Percentiles rank a stretch among this genome's conserved stretches.
phyloP scores from a whole-genome alignment of 2,329 filamentous ascomycete genomes.

The Coniochaeta ligniaria region DNA sequence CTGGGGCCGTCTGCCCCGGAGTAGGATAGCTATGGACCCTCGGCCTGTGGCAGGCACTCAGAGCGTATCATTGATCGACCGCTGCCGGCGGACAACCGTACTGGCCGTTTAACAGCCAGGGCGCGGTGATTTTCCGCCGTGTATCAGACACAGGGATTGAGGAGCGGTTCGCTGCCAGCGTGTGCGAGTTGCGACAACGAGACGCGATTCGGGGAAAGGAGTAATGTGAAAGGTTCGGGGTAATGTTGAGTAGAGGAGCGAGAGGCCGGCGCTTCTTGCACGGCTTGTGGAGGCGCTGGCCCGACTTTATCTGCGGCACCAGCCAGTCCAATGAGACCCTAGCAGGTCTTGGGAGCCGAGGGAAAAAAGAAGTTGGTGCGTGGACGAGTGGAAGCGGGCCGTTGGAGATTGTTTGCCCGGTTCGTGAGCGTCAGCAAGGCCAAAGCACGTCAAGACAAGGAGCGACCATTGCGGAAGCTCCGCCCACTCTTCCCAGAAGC shows the following conservation, averaged over 20 bases:
- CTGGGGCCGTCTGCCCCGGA: neutral
- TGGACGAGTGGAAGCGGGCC: neutral
- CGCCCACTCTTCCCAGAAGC: neutral
- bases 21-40: neutral
- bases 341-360: neutral
- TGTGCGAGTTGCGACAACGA: slow-evolving; percentile 4
- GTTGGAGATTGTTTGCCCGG: neutral
- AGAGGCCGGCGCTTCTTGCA: slow-evolving; percentile 5
- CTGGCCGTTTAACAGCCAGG: neutral
- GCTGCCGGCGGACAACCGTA: neutral
- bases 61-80: neutral
- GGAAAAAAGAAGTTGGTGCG: neutral
- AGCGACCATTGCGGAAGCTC: neutral
- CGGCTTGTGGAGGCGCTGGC: neutral
- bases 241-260: slow-evolving; percentile 37
- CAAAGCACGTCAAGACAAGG: neutral
- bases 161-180: neutral
- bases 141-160: neutral
- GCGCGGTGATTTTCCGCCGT: neutral
- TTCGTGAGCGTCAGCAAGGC: neutral
- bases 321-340: neutral
- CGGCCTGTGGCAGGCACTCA: neutral
- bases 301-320: neutral
- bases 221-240: slow-evolving; percentile 24
- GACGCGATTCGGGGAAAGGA: neutral